These are phyloP conservation scores for Sphaerulina populicola DNA, from an alignment of 2,329 filamentous ascomycete species.

Conservation along the genomic window DNA sequence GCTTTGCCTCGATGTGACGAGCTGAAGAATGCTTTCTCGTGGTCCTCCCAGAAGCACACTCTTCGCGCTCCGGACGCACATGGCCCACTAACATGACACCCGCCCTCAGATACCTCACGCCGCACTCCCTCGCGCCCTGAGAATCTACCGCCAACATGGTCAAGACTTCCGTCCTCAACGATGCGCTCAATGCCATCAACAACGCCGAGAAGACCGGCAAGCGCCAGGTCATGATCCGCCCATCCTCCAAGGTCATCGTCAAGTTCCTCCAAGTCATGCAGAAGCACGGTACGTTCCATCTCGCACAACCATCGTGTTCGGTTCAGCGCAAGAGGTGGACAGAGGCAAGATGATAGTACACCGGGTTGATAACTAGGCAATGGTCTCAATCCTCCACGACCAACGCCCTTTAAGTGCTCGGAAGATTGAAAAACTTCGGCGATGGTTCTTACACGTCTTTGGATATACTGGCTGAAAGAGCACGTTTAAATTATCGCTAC, in stretches of 20 bases:
- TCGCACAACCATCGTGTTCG: slow-evolving; percentile 8
- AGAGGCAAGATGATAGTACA: slow-evolving; percentile 1
- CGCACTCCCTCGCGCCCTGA: slow-evolving; percentile 55
- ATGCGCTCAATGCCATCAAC: slow-evolving; percentile 82
- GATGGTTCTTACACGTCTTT: slow-evolving; percentile 97
- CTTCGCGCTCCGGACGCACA: slow-evolving; percentile 50
- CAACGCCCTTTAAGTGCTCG: slow-evolving; percentile 99
- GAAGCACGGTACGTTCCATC: slow-evolving; percentile 77
- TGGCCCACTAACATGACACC: slow-evolving; percentile 49
- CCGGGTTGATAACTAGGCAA: slow-evolving; percentile 99
- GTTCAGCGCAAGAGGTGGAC: slow-evolving; percentile 20
- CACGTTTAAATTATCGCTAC: slow-evolving; percentile 94
- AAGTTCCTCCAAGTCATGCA: slow-evolving; percentile 99
- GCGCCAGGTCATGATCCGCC: slow-evolving; percentile 97
- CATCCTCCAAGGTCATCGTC: slow-evolving; percentile 98
- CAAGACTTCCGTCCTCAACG: slow-evolving; percentile 98
- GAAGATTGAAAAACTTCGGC: slow-evolving; percentile 67
- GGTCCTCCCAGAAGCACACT: slow-evolving; percentile 42
- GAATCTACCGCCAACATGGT: slow-evolving; percentile 96
- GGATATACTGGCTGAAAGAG: slow-evolving; percentile 62
- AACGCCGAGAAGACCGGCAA: slow-evolving; percentile 99
- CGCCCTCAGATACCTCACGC: slow-evolving; percentile 52
- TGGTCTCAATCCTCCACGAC: slow-evolving; percentile 73
- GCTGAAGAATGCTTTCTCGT: slow-evolving; percentile 59
- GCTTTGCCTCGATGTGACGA: slow-evolving; percentile 45